Evolutionary conservation across 1,139 yeast species (phyloP), one percentile per base, ranked within the genome.

Genomic region (Lodderomyces metapsilosis): DNA sequence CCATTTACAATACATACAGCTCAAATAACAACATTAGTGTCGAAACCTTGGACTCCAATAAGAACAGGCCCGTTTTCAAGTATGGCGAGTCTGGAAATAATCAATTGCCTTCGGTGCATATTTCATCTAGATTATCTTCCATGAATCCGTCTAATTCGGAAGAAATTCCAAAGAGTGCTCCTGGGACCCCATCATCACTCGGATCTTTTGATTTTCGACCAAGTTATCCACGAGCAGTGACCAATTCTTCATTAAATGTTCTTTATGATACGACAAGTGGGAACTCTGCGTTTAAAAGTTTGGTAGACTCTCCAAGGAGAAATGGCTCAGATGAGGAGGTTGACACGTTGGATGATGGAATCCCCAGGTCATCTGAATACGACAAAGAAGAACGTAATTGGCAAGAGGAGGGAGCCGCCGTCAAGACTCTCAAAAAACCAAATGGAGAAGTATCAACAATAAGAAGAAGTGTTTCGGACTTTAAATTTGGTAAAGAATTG

Each of bases 401-500:
- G 76, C 52, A 49, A 23, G 61, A 62, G 21, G 56, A 53, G 36
- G 75, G 76, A 2, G 70, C 74, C n/a, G 76, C 77, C 1, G 56
- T 59, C 12, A 54, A 55, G 36, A 51, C 48, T n/a, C 46, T 64
- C 0, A 43, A 54, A 3, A 53, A 57, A 1, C 33, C 36, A 2
- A 37, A 33, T 5, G 47, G 46, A 7, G 43, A 43, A 21, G 50
- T 49, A 25, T 54, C 57, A 38, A 52, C 70, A 6, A 64, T 72
- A 23, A 78, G 78, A 54, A 72, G 88, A 54, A 75, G 84, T 16
- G 96, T 91, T 2, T 76, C 77, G 49, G 98, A 92, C 64, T 94
- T 91, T 63, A 81, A 82, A 49, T 89, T 92, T 56, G 92, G 95
- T 27, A 82, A 84, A 41, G 80, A 84, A 43, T 75, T 94, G 34